Evolutionary conservation across 2,329 filamentous ascomycete species (phyloP), one percentile per base, ranked within the genome.

Genomic region (Trichoderma sp.): DNA sequence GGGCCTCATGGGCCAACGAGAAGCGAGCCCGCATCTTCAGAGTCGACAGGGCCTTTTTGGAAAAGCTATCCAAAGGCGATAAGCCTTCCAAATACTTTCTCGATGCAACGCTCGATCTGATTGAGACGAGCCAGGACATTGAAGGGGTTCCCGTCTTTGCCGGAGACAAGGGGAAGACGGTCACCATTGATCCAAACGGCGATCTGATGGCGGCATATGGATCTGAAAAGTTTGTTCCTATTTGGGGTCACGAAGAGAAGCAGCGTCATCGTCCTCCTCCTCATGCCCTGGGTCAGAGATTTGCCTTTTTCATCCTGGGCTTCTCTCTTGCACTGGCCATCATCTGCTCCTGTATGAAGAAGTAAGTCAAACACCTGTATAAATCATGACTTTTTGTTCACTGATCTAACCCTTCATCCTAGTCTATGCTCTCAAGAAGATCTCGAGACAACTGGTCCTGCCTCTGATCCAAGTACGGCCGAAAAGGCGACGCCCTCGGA

Each of bases 161-260:
- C 14, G n/a, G 33, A 33, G 56, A 58, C 49, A 56, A 63, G 10
- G 66, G 60, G 24, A 60, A 58, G 8, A 59, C 56, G 31, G 70
- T 69, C 67, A 70, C 72, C 47, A 52, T 69, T 14, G 72, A 75
- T 24, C 29, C 62, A 56, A 71, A 73, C n/a, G 72, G 70, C 49
- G 70, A 74, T 1, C 5, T 74, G 27, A 55, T 74, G 59, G 40
- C 70, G 3, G 31, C 68, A 5, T 68, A 68, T 33, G 69, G 58
- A 33, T 66, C 49, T 21, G 59, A 65, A 3, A 68, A 68, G 64
- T 68, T 68, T 16, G 37, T 68, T 27, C 68, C 68, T 14, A 40
- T 70, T 24, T 70, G 68, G 68, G 35, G 37, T 10, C 35, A 49
- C 4, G 49, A 58, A 27, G 33, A 27, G 24, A 61, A 21, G 13